Conservation (phyloP, 164 flowering plant genomes). For the Kalanchoe fedtschenkoi region DNA sequence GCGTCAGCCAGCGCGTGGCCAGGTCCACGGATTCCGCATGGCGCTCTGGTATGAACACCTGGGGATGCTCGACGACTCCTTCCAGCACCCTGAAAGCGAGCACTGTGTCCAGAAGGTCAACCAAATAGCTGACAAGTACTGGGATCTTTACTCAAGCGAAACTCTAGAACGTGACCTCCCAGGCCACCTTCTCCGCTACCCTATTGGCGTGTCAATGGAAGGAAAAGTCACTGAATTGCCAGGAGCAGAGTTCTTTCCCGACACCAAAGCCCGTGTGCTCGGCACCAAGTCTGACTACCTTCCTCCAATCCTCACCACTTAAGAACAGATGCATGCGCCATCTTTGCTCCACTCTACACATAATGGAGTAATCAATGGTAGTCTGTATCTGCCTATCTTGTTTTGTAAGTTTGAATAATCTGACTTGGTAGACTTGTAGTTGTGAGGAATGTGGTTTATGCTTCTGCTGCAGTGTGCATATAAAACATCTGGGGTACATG, state of each 20-base stretch:
- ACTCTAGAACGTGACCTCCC: slow-evolving; percentile 39
- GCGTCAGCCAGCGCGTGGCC: slow-evolving; percentile 37
- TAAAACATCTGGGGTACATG: not conserved
- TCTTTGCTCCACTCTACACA: too few species aligned
- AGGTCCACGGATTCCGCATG: slow-evolving; percentile 48
- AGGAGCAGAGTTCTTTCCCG: slow-evolving; percentile 44
- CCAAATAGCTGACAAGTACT: slow-evolving; percentile 40
- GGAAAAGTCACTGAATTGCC: slow-evolving; percentile 37
- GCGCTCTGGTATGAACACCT: slow-evolving; percentile 49
- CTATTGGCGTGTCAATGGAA: slow-evolving; percentile 30
- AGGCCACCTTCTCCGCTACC: slow-evolving; percentile 52
- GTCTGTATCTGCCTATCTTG: too few species aligned
- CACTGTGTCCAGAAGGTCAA: slow-evolving; percentile 38
- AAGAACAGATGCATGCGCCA: too few species aligned
- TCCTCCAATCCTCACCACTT: slow-evolving; percentile 59
- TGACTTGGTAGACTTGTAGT: not conserved
- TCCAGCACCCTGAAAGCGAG: slow-evolving; percentile 30
- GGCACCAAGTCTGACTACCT: slow-evolving; percentile 43
- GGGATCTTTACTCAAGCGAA: slow-evolving; percentile 50
- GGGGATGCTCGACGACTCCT: slow-evolving; percentile 40
- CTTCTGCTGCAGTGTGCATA: not conserved
- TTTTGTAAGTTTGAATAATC: too few species aligned
- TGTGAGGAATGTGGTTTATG: not conserved
- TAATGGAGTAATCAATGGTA: not conserved
- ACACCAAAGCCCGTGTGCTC: slow-evolving; percentile 47